Evolutionary conservation across 345 rosid genomes (phyloP), one percentile per base, ranked within the genome.

Genomic region (Heritiera littoralis): DNA sequence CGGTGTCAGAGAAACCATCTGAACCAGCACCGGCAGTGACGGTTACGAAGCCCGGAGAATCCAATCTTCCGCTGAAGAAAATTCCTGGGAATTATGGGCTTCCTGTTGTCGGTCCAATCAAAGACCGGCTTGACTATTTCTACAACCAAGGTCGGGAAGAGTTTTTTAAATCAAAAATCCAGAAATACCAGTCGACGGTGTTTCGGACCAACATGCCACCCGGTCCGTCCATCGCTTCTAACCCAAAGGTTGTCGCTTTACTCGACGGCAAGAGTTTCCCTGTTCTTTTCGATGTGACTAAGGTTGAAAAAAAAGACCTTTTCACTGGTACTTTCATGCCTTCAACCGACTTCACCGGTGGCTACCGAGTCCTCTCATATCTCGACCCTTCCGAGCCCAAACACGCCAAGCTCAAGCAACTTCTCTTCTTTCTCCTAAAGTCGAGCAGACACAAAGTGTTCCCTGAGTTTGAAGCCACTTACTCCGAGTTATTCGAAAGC

Each of bases 211-310:
- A 95, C 82, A 89, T 95, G 89, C 98, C 98, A 12, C 97, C 99
- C 0, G 99, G 99, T 2, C 94, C 95, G 9, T 84, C 80, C 80
- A 90, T 96, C 45, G 81, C 97, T 48, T 70, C 86, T 0, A 85
- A 91, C 60, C 91, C 97, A 11, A 87, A 81, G 9, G 98, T 92
- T 61, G 82, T 96, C 43, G 94, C 86, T 64, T 80, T 96, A 60
- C 97, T 96, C 43, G 99, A 96, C 86, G 97, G 92, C 0, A 90
- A 92, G 87, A 94, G 98, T 86, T 96, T 96, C 70, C 97, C 97
- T 0, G 85, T 91, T 64, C 86, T 96, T n/a, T 96, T 94, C 60
- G 98, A 94, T 56, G 84, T 87, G 1, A 77, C 89, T 6, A 94
- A 96, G 83, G 98, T 96, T 18, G 97, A 94, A 68, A 96, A 96